phyloP scores from a whole-genome alignment of 495 filamentous ascomycete species.

The Peziza echinospora region DNA sequence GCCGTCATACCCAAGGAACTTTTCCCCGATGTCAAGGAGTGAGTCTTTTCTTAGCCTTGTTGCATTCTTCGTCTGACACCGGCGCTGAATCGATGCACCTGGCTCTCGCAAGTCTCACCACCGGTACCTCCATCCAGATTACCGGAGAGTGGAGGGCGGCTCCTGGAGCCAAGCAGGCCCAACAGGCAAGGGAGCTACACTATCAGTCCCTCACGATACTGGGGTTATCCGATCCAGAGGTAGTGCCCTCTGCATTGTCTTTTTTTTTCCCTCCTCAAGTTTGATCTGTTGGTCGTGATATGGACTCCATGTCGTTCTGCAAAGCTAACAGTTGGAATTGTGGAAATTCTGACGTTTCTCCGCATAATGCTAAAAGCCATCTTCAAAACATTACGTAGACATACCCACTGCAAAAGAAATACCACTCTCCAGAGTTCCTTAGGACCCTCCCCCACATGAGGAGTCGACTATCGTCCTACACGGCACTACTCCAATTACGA shows the following conservation, averaged over 20 bases:
- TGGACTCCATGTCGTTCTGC: no score
- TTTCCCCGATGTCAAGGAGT: conserved; percentile 40
- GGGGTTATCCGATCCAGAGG: conserved; percentile 56
- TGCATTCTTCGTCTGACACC: neutral
- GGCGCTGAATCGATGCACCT: neutral
- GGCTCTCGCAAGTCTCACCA: conserved; percentile 40
- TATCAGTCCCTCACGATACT: conserved; percentile 28
- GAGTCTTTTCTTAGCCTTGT: conserved; percentile 22
- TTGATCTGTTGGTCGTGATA: no score
- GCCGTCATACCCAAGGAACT: conserved; percentile 55
- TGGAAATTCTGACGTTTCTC: no score
- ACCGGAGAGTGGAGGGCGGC: conserved; percentile 61
- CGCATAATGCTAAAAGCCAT: no score
- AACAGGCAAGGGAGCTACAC: conserved; percentile 39
- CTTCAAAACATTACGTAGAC: no score
- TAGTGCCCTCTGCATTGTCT: conserved; percentile 25
- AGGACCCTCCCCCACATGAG: conserved; percentile 79
- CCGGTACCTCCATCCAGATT: conserved; percentile 58
- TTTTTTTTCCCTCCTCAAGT: no score
- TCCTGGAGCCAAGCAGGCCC: conserved; percentile 43
- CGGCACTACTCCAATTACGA: conserved; percentile 58
- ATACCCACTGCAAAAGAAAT: conserved; percentile 86
- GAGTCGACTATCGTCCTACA: conserved; percentile 58
- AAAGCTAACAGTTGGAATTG: no score
- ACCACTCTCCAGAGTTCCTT: conserved; percentile 71